Evolutionary conservation across 2,329 filamentous ascomycete species (phyloP).

Genomic region (Fusarium xyrophilum): DNA sequence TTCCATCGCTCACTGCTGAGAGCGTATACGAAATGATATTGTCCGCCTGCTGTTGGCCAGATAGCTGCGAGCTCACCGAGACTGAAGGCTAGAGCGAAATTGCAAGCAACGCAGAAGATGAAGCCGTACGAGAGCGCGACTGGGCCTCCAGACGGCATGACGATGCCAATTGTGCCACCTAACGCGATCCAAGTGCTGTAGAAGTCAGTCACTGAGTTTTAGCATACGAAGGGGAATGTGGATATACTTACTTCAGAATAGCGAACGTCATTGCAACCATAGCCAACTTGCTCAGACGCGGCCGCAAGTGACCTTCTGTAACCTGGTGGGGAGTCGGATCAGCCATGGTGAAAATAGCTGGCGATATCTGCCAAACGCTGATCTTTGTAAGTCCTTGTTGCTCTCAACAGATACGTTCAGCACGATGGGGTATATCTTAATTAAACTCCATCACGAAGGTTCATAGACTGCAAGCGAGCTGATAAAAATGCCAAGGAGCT

Average conservation of each 20-base stretch:
- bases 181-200: not conserved
- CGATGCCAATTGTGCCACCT: not conserved
- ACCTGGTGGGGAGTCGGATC: not conserved
- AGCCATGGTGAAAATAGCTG: not conserved
- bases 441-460: not conserved
- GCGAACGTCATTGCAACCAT: not conserved
- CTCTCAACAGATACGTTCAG: not conserved
- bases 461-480: not conserved
- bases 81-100: not conserved
- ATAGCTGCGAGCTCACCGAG: not conserved
- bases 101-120: not conserved
- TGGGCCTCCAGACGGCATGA: not conserved
- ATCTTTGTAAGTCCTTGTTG: too few species aligned
- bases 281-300: not conserved
- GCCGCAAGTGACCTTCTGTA: not conserved
- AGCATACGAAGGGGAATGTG: accelerated
- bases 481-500: not conserved
- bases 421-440: not conserved
- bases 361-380: not conserved
- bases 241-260: not conserved
- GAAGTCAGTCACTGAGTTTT: not conserved
- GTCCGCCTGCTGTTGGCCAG: not conserved
- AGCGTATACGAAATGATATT: not conserved
- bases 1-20: not conserved
- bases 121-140: not conserved